Base-by-base conservation (phyloP, 2,329 filamentous ascomycete species). In the Daldinia sp. region DNA sequence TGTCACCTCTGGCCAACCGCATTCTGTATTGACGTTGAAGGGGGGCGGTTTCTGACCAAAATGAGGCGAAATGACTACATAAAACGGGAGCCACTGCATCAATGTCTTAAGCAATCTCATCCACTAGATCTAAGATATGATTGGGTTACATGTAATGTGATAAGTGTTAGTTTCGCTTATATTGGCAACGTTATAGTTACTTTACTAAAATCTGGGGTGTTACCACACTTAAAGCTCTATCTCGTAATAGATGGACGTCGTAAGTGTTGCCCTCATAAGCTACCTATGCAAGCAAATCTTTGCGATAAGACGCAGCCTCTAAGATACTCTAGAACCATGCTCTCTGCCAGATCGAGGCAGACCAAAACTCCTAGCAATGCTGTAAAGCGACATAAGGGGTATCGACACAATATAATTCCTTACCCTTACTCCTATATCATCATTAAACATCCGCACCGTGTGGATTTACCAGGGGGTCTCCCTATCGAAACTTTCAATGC, bases 351-450 rank as follows among this genome's bases (percentile, higher is more conserved):
- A 48, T 9, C 52, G 19, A n/a, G 32, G 35, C 34, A 32, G 7
- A 43, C 25, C 21, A 30, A n/a, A 60, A 63, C 63, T 50, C 63
- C 55, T 39, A 60, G 30, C 47, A 3, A 53, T 61, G 32, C 39
- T 43, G n/a, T 48, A 63, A 51, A 43, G 39, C 53, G 47, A 52
- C 5, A 11, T 4, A 17, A 27, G 50, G 64, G 64, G 61, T 66
- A 63, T 66, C 64, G 56, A 51, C 17, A 34, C 9, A 17, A 50
- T 15, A 7, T 25, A 15, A 52, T 10, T 54, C 50, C 63, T 34
- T 19, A 19, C 27, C 15, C 47, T 25, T 23, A 25, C 11, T 7
- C 34, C 53, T 17, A 29, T 43, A 19, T 43, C 27, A 27, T 23
- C 39, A 27, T 52, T 45, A 27, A 13, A 43, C 43, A 3, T 56